phyloP scores from a whole-genome alignment of 129 eudicot genomes.

The Pittosporum tobira region DNA sequence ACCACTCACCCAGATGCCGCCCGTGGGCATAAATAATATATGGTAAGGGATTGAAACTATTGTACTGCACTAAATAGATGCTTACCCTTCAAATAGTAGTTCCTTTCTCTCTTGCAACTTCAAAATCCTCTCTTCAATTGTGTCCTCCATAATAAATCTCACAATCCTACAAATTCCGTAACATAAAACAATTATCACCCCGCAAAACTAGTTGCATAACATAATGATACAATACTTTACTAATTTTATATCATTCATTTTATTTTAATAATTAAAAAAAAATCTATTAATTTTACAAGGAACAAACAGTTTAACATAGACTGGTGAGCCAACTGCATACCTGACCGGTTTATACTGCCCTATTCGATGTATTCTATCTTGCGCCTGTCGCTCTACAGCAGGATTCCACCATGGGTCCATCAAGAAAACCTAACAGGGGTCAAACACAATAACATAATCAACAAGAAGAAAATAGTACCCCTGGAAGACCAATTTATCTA shows the following conservation, averaged over 20 bases:
- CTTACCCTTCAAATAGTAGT: slow-evolving; percentile 89
- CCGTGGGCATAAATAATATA: neutral
- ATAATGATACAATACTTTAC: no score
- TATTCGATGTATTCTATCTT: slow-evolving; percentile 89
- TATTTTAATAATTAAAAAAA: no score
- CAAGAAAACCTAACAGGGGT: slow-evolving; percentile 63
- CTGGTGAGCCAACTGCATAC: slow-evolving; percentile 18
- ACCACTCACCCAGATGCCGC: neutral
- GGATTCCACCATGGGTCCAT: slow-evolving; percentile 99
- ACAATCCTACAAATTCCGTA: slow-evolving; percentile 48
- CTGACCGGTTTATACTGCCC: slow-evolving; percentile 90
- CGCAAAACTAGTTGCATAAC: no score
- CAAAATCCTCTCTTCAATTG: slow-evolving; percentile 87
- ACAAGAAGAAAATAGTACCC: neutral
- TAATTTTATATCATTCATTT: no score
- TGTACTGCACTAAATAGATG: neutral
- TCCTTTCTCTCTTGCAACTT: slow-evolving; percentile 93
- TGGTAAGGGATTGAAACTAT: neutral
- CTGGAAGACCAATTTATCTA: neutral
- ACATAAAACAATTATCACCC: no score
- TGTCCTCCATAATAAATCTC: slow-evolving; percentile 74
- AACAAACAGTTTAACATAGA: neutral
- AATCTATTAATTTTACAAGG: no score
- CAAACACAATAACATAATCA: neutral
- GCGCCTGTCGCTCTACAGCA: slow-evolving; percentile 86